Percentiles rank a stretch among this genome's conserved stretches.
Conservation (phyloP, 768 basidiomycete genomes). For the Sarcomyxa edulis region DNA sequence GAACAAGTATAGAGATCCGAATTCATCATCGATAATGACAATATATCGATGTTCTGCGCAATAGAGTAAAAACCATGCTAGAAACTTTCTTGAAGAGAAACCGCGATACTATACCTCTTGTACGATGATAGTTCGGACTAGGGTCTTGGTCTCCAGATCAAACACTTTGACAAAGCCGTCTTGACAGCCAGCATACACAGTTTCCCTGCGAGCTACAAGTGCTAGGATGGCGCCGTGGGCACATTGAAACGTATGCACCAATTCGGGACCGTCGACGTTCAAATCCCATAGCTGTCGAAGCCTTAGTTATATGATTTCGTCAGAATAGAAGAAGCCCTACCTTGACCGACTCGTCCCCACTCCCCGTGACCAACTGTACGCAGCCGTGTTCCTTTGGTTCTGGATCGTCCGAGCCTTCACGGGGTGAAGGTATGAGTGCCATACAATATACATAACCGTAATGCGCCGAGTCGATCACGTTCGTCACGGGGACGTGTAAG, state of each 20-base stretch:
- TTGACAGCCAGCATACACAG: conserved; percentile 90
- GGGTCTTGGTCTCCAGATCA: conserved; percentile 85
- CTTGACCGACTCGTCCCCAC: conserved; percentile 90
- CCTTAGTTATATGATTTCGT: too few species aligned
- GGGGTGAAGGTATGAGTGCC: conserved; percentile 15
- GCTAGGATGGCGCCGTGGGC: conserved; percentile 80
- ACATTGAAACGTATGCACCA: conserved; percentile 66
- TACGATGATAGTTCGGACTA: conserved; percentile 82
- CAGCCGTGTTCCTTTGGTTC: conserved; percentile 18
- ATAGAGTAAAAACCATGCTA: conserved; percentile 1
- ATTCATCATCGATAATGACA: conserved; percentile 71
- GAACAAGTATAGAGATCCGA: conserved; percentile 62
- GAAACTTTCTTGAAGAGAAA: conserved; percentile 1
- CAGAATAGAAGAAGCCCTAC: conserved; percentile 26
- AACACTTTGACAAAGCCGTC: conserved; percentile 89
- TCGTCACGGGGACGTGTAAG: conserved; percentile 56
- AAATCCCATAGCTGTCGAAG: conserved; percentile 62
- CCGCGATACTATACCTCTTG: conserved; percentile 57
- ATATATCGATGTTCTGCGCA: conserved; percentile 66
- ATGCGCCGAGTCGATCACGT: conserved; percentile 86
- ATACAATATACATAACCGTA: conserved; percentile 93
- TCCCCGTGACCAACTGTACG: conserved; percentile 69
- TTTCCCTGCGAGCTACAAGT: conserved; percentile 67
- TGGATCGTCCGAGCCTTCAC: conserved; percentile 15
- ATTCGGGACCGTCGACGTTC: conserved; percentile 33